A percentile compares a stretch with the other conserved stretches of the same genome.
These are phyloP conservation scores for Pseudocercospora eumusae DNA, from an alignment of 2,329 filamentous ascomycete species.

Conservation along the genomic window DNA sequence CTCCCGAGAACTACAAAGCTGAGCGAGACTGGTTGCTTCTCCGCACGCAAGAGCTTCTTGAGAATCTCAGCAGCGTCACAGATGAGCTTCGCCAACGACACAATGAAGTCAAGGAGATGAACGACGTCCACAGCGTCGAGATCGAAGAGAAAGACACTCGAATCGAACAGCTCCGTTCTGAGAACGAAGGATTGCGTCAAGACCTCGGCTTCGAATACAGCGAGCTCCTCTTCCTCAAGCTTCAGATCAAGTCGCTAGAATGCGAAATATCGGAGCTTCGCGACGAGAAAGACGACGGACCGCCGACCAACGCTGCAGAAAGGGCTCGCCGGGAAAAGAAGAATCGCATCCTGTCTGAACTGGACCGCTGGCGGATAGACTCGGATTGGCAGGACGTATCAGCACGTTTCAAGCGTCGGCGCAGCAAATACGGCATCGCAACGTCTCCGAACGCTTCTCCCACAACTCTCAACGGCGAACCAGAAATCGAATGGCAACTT, in stretches of 20 bases:
- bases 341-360: slow-evolving; percentile 34
- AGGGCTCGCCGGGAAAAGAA: slow-evolving; percentile 20
- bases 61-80: slow-evolving; percentile 35
- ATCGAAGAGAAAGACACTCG: slow-evolving; percentile 39
- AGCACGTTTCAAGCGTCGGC: slow-evolving; percentile 35
- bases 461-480: slow-evolving; percentile 20
- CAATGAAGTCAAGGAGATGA: slow-evolving; percentile 38
- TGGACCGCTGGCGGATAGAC: slow-evolving; percentile 39
- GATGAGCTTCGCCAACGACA: slow-evolving; percentile 39
- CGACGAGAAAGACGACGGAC: slow-evolving; percentile 22
- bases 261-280: slow-evolving; percentile 35
- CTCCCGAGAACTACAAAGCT: slow-evolving; percentile 29
- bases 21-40: slow-evolving; percentile 33
- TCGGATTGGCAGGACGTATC: slow-evolving; percentile 42
- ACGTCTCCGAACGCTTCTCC: slow-evolving; percentile 18
- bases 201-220: slow-evolving; percentile 44
- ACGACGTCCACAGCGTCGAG: slow-evolving; percentile 35
- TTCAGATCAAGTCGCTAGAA: slow-evolving; percentile 44
- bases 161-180: slow-evolving; percentile 38
- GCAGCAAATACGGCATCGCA: slow-evolving; percentile 36
- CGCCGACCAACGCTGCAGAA: slow-evolving; percentile 14
- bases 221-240: slow-evolving; percentile 44
- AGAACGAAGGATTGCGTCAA: slow-evolving; percentile 42
- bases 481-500: slow-evolving; percentile 32
- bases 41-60: slow-evolving; percentile 37